A percentile compares a stretch with the other conserved stretches of the same genome.
These are phyloP conservation scores for Trametopsis cervina DNA, from an alignment of 768 basidiomycete genomes.

Conservation along the genomic window DNA sequence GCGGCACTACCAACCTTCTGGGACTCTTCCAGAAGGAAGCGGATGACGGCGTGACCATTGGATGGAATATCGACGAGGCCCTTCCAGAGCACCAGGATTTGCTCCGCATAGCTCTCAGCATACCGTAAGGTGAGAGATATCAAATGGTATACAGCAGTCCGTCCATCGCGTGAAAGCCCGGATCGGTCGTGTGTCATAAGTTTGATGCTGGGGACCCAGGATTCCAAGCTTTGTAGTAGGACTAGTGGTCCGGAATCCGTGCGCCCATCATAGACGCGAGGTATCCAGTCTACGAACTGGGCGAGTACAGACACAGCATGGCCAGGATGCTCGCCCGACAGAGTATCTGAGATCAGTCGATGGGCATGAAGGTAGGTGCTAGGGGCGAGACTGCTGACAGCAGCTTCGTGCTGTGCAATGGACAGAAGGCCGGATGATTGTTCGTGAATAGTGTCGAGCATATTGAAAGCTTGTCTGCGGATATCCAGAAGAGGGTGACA, in stretches of 20 bases:
- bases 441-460: slow-evolving; percentile 67
- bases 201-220: slow-evolving; percentile 76
- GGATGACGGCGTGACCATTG: slow-evolving; percentile 73
- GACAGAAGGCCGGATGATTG: slow-evolving; percentile 59
- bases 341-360: slow-evolving; percentile 64
- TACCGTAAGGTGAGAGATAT: slow-evolving; percentile 79
- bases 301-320: slow-evolving; percentile 58
- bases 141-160: slow-evolving; percentile 68
- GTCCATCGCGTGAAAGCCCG: slow-evolving; percentile 49
- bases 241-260: slow-evolving; percentile 41
- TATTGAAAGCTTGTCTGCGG: slow-evolving; percentile 70
- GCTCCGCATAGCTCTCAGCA: slow-evolving; percentile 67
- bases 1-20: slow-evolving; percentile 73
- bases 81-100: slow-evolving; percentile 73
- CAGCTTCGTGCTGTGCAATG: slow-evolving; percentile 68
- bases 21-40: slow-evolving; percentile 84
- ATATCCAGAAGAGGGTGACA: slow-evolving; percentile 60
- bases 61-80: slow-evolving; percentile 65
- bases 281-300: slow-evolving; percentile 69
- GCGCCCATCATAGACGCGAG: slow-evolving; percentile 48
- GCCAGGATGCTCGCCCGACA: slow-evolving; percentile 70
- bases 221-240: slow-evolving; percentile 72
- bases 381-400: slow-evolving; percentile 63
- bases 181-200: slow-evolving; percentile 56
- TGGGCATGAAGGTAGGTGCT: slow-evolving; percentile 80